Percentiles rank a stretch among this genome's conserved stretches.
Conservation (phyloP, 1,284 basidiomycete species). For the Singerocomus rubriflavus region DNA sequence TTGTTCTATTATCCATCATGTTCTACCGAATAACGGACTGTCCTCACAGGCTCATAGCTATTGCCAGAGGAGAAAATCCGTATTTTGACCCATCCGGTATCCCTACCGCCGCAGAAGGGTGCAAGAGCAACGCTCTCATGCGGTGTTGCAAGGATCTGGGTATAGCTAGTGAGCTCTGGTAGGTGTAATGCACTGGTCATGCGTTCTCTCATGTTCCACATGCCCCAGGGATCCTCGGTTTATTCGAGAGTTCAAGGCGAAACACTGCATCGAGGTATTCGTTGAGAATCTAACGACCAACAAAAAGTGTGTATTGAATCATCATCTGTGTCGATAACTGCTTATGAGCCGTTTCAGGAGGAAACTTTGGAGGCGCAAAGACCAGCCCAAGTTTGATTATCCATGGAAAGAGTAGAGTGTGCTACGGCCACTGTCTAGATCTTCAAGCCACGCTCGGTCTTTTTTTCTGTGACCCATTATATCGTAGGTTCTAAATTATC, state of each 20-base stretch:
- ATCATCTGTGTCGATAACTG: not conserved
- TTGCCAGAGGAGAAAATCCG: conserved; percentile 95
- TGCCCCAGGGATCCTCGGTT: conserved; percentile 85
- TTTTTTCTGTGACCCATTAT: not conserved
- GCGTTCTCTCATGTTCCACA: not conserved
- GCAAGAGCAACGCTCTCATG: conserved; percentile 98
- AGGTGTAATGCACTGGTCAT: conserved; percentile 15
- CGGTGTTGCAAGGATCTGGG: conserved; percentile 97
- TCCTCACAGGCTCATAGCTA: conserved; percentile 71
- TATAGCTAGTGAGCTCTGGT: conserved; percentile 96
- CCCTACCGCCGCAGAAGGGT: conserved; percentile 91
- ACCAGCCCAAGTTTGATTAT: conserved; percentile 81
- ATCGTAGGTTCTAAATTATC: not conserved
- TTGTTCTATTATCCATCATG: not conserved
- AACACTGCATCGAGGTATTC: conserved; percentile 85
- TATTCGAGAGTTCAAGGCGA: conserved; percentile 88
- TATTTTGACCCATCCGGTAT: conserved; percentile 93
- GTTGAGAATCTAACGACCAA: conserved; percentile 80
- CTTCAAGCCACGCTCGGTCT: not conserved
- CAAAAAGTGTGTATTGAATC: conserved; percentile 69
- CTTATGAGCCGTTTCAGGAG: conserved; percentile 50
- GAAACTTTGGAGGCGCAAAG: conserved; percentile 89
- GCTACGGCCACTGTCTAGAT: not conserved
- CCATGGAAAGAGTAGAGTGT: conserved; percentile 77
- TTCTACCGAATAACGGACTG: not conserved